Percentiles rank a stretch among this genome's conserved stretches.
Evolutionary conservation across 345 rosid genomes (phyloP).

Genomic region (Lepidium aucheri): DNA sequence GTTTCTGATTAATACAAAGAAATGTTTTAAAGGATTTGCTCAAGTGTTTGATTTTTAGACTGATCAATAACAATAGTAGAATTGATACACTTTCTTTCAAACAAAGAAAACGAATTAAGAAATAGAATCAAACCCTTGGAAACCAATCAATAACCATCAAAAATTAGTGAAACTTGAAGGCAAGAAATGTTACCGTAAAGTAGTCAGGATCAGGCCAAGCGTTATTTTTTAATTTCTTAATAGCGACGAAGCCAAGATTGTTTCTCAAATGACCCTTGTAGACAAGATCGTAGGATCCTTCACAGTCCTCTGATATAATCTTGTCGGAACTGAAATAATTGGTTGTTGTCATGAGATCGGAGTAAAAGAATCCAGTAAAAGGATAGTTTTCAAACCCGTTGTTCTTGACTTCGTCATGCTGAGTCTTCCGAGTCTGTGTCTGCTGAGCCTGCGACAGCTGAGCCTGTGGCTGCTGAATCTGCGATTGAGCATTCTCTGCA

Average conservation of each 20-base stretch:
- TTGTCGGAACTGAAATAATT: conserved; percentile 30
- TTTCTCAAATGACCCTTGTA: conserved; percentile 51
- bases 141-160: neutral
- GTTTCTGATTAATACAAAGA: no score
- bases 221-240: conserved; percentile 50
- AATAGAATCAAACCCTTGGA: neutral
- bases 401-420: neutral
- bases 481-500: no score
- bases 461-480: no score
- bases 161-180: neutral
- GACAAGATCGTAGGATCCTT: conserved; percentile 32
- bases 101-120: neutral
- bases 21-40: no score
- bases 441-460: neutral
- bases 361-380: conserved; percentile 33
- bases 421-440: neutral
- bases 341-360: conserved; percentile 52
- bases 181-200: conserved; percentile 37
- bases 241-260: conserved; percentile 42
- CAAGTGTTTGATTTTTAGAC: no score
- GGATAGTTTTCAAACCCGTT: neutral
- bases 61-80: neutral
- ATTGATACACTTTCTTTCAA: neutral
- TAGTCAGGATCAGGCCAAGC: conserved; percentile 65
- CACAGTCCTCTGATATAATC: conserved; percentile 39